Evolutionary conservation across 495 filamentous ascomycete species (phyloP).

Genomic region (Penicillium subrubescens): DNA sequence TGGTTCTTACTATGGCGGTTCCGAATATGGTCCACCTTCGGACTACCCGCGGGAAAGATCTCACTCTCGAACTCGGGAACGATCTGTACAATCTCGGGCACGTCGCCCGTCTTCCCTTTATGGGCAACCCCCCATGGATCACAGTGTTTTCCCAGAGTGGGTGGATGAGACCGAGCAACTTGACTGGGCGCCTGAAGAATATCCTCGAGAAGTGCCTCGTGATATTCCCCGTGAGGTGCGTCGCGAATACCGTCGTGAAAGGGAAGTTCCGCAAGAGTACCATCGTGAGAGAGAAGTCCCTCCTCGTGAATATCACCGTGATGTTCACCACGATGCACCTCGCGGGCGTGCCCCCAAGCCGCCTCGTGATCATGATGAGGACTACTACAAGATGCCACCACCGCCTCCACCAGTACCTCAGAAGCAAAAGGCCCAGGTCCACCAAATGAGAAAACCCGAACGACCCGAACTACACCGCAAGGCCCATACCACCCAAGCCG

Average conservation of each 20-base stretch:
- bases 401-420: constrained; percentile 35
- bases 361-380: constrained; percentile 39
- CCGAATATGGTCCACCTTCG: constrained; percentile 24
- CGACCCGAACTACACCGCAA: constrained; percentile 25
- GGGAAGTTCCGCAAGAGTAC: constrained; percentile 2
- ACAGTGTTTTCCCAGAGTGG: constrained; percentile 25
- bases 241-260: constrained; percentile 4
- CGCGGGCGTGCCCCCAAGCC: constrained; percentile 16
- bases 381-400: constrained; percentile 49
- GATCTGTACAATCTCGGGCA: constrained; percentile 29
- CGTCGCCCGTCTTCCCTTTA: constrained; percentile 44
- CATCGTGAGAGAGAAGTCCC: constrained; percentile 17
- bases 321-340: constrained; percentile 5
- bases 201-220: constrained; percentile 30
- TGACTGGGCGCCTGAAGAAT: constrained; percentile 18
- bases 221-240: constrained; percentile 4
- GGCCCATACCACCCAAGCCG: constrained; percentile 24
- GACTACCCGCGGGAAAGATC: constrained; percentile 38
- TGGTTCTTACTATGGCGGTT: constrained; percentile 27
- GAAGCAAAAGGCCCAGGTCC: constrained; percentile 37
- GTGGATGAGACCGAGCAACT: constrained; percentile 33
- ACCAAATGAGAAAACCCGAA: constrained; percentile 33
- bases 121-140: constrained; percentile 33
- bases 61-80: constrained; percentile 36
- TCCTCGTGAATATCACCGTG: constrained; percentile 14